Percentiles rank a stretch among this genome's conserved stretches.
Evolutionary conservation across 306 rosid species (phyloP).

Genomic region (Sindora glabra): DNA sequence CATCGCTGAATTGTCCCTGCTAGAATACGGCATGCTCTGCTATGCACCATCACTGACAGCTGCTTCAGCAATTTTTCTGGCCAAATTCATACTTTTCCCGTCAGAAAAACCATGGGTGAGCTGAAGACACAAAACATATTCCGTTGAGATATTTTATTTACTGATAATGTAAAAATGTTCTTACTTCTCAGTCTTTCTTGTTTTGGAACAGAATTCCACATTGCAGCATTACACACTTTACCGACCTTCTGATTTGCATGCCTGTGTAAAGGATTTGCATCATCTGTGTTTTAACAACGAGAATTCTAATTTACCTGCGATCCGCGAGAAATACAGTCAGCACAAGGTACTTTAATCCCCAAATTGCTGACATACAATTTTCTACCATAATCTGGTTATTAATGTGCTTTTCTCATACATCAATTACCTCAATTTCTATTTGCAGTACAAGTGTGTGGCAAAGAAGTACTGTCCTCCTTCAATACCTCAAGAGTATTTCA

Average conservation of each 20-base stretch:
- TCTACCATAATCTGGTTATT: background rate
- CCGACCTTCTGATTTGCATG: conserved; percentile 55
- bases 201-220: conserved; percentile 44
- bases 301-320: conserved; percentile 47
- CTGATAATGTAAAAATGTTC: background rate
- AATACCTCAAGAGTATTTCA: conserved; percentile 62
- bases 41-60: conserved; percentile 79
- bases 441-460: conserved; percentile 90
- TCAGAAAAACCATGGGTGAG: conserved; percentile 84
- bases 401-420: background rate
- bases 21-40: conserved; percentile 60
- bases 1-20: conserved; percentile 46
- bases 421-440: conserved; percentile 17
- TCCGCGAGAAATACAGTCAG: conserved; percentile 67
- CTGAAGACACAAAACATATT: background rate
- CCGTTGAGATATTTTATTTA: background rate
- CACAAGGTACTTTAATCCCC: conserved; percentile 44
- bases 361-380: background rate
- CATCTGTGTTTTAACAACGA: conserved; percentile 35
- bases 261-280: conserved; percentile 63
- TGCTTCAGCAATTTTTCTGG: conserved; percentile 85
- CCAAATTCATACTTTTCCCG: conserved; percentile 58
- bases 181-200: background rate
- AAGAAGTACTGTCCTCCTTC: conserved; percentile 62
- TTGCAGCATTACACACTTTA: conserved; percentile 60